Conservation (phyloP, 768 basidiomycete species). For the Vararia minispora region DNA sequence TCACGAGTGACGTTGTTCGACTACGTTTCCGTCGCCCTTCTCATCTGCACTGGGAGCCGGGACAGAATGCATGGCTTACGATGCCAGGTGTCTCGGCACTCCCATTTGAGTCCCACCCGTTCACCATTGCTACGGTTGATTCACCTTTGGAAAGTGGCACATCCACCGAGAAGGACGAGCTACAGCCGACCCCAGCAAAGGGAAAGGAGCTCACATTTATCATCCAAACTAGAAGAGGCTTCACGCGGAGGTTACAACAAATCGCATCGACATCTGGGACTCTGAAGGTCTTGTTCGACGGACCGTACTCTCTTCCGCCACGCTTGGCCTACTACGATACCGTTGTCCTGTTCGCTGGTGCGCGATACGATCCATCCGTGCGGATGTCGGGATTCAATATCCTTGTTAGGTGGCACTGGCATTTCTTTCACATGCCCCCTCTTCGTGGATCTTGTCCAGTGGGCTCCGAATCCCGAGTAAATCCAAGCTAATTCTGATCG, state of each 20-base stretch:
- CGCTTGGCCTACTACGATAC: constrained; percentile 30
- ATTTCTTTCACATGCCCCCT: constrained; percentile 36
- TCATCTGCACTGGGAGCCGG: constrained; percentile 40
- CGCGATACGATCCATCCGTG: constrained; percentile 3
- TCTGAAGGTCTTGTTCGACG: constrained; percentile 43
- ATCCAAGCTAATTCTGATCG: background rate
- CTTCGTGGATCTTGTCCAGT: constrained; percentile 33
- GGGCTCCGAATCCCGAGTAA: constrained; percentile 5
- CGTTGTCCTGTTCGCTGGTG: constrained; percentile 40
- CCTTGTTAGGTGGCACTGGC: constrained; percentile 35
- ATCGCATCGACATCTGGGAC: constrained; percentile 20
- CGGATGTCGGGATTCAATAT: background rate
- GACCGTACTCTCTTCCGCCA: constrained; percentile 42
- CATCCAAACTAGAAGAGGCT: constrained; percentile 45
- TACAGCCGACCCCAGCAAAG: constrained; percentile 2
- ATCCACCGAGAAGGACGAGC: constrained; percentile 9
- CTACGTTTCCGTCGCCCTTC: constrained; percentile 32
- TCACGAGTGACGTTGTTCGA: constrained; percentile 36
- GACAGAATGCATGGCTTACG: constrained; percentile 42
- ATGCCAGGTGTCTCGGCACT: constrained; percentile 34
- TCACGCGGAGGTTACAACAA: constrained; percentile 39
- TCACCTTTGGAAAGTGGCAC: no score
- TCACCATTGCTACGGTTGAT: constrained; percentile 41
- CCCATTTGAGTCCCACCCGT: constrained; percentile 48
- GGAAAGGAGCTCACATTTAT: constrained; percentile 42